Evolutionary conservation across 2,329 filamentous ascomycete species (phyloP).

Genomic region (Fusarium caatingaense): DNA sequence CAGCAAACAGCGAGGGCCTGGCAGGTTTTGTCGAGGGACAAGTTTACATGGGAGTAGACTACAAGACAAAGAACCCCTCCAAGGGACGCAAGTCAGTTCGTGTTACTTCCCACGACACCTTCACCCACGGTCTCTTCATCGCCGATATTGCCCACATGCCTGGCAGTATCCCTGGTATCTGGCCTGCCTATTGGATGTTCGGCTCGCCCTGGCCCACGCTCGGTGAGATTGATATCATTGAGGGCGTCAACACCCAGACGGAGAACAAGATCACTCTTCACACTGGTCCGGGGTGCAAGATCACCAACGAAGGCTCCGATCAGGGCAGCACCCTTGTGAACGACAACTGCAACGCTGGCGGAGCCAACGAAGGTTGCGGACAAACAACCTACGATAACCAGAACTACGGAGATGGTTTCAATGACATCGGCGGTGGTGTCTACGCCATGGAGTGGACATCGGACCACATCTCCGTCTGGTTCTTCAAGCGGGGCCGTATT

Average conservation of each 20-base stretch:
- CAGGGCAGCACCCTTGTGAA: slow-evolving; percentile 59
- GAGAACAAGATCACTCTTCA: slow-evolving; percentile 75
- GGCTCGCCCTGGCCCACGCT: slow-evolving; percentile 75
- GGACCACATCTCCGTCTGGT: slow-evolving; percentile 79
- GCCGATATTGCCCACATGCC: slow-evolving; percentile 83
- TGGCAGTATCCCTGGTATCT: slow-evolving; percentile 75
- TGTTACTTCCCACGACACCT: slow-evolving; percentile 73
- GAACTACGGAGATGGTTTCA: slow-evolving; percentile 77
- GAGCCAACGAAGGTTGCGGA: slow-evolving; percentile 69
- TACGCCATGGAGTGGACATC: slow-evolving; percentile 83
- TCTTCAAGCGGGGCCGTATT: slow-evolving; percentile 76
- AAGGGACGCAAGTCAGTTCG: slow-evolving; percentile 77
- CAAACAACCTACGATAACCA: slow-evolving; percentile 62
- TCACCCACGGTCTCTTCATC: slow-evolving; percentile 76
- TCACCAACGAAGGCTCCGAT: slow-evolving; percentile 62
- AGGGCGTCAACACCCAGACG: slow-evolving; percentile 75
- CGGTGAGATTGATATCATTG: slow-evolving; percentile 85
- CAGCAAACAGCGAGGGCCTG: slow-evolving; percentile 68
- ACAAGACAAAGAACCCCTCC: slow-evolving; percentile 63
- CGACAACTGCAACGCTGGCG: slow-evolving; percentile 67
- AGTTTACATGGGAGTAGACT: slow-evolving; percentile 78
- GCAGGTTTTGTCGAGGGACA: slow-evolving; percentile 66
- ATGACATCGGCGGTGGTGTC: slow-evolving; percentile 74
- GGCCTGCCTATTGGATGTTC: slow-evolving; percentile 79
- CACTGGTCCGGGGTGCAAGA: slow-evolving; percentile 69